Evolutionary conservation across 805 yeast genomes (phyloP).

Genomic region (Debaryomyces maramus): DNA sequence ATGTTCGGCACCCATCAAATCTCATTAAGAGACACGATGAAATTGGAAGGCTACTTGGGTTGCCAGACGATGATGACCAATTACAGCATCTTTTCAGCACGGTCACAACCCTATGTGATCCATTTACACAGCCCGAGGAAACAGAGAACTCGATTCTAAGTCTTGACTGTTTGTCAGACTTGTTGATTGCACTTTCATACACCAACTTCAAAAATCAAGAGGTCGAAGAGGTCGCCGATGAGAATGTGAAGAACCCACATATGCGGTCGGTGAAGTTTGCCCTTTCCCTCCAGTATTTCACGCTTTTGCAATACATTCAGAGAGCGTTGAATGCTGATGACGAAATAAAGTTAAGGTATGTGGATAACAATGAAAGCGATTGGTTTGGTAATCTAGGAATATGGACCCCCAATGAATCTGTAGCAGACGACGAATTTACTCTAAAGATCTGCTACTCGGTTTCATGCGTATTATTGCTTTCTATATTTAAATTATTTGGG

Average conservation of each 20-base stretch:
- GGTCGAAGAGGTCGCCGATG: constrained; percentile 1
- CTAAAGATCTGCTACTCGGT: constrained; percentile 30
- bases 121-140: constrained; percentile 69
- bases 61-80: constrained; percentile 15
- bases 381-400: constrained; percentile 21
- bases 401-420: constrained; percentile 28
- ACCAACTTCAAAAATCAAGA: constrained; percentile 5
- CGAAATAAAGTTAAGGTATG: constrained; percentile 38
- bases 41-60: constrained; percentile 13
- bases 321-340: constrained; percentile 41
- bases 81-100: constrained; percentile 19
- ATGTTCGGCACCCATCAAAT: constrained; percentile 9
- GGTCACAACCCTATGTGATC: constrained; percentile 47
- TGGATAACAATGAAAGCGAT: constrained; percentile 38
- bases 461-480: constrained; percentile 32
- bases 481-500: constrained; percentile 32
- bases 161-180: constrained; percentile 52
- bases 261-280: constrained; percentile 35
- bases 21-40: constrained; percentile 14
- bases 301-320: constrained; percentile 39
- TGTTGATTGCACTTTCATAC: constrained; percentile 46
- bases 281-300: constrained; percentile 34
- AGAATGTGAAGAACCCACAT: constrained; percentile 9
- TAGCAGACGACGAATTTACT: constrained; percentile 18
- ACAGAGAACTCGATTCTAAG: constrained; percentile 54